These are phyloP conservation scores for Cyclotella atomus DNA, from an alignment of 108 stramenopile genomes.

Conservation along the genomic window DNA sequence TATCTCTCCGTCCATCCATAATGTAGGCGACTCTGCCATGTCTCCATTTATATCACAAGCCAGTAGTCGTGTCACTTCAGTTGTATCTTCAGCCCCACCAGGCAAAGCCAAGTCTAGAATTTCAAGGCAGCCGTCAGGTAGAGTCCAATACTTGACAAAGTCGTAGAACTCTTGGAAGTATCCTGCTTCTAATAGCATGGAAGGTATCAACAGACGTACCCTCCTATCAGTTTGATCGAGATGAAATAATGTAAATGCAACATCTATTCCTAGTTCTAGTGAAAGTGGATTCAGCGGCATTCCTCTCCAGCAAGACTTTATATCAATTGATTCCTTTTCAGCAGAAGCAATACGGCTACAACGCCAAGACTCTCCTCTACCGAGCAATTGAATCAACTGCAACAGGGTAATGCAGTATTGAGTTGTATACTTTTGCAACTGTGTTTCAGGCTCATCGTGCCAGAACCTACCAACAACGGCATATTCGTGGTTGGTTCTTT, in stretches of 20 bases:
- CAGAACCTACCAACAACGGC: conserved; percentile 41
- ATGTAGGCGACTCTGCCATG: conserved; percentile 32
- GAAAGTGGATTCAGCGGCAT: conserved; percentile 32
- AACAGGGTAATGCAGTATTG: conserved; percentile 33
- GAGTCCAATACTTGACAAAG: conserved; percentile 38
- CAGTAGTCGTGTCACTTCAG: background rate
- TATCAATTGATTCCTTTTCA: background rate
- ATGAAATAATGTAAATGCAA: conserved; percentile 20
- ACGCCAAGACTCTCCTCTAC: conserved; percentile 44
- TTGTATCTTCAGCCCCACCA: conserved; percentile 11
- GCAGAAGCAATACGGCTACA: conserved; percentile 13
- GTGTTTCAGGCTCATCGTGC: conserved; percentile 22
- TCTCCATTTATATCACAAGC: conserved; percentile 9
- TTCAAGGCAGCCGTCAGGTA: conserved; percentile 20
- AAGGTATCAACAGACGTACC: conserved; percentile 32
- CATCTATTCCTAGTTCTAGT: conserved; percentile 33
- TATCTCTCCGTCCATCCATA: conserved; percentile 51
- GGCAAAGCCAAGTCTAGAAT: conserved; percentile 47
- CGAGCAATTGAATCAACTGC: conserved; percentile 40
- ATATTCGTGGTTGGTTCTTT: conserved; percentile 1
- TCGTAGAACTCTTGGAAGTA: conserved; percentile 43
- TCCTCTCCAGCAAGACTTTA: background rate
- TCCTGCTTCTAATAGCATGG: conserved; percentile 29
- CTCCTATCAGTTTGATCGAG: conserved; percentile 47
- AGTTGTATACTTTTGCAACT: background rate